Conservation (phyloP, 2,329 filamentous ascomycete genomes). For the Cryphonectria radicalis region DNA sequence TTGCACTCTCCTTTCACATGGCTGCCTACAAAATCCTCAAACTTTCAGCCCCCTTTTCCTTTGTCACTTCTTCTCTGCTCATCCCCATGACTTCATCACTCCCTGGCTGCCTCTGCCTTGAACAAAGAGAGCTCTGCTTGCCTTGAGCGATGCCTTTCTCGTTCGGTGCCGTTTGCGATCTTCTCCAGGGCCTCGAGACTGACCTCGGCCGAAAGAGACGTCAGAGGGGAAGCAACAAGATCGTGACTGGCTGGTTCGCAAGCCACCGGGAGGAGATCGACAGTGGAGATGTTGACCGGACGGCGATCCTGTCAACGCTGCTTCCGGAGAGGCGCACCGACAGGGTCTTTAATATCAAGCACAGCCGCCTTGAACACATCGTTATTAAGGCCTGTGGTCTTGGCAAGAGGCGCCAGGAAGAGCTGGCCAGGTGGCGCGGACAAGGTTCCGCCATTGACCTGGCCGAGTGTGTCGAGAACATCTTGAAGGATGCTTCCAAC, state of each 20-base stretch:
- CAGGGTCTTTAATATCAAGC: conserved; percentile 74
- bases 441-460: conserved; percentile 67
- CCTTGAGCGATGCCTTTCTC: conserved; percentile 60
- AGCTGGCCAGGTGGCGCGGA: conserved; percentile 65
- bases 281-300: conserved; percentile 57
- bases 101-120: background rate
- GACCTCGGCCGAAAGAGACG: conserved; percentile 40
- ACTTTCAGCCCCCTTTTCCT: background rate
- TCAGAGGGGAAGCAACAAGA: conserved; percentile 38
- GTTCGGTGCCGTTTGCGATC: conserved; percentile 73
- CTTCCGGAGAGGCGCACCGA: conserved; percentile 78
- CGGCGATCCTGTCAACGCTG: conserved; percentile 74
- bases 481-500: conserved; percentile 63
- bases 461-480: conserved; percentile 69
- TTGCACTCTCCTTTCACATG: conserved; percentile 5
- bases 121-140: background rate
- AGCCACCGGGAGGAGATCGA: conserved; percentile 63
- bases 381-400: conserved; percentile 70
- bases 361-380: conserved; percentile 64
- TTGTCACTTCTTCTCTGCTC: conserved; percentile 4
- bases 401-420: conserved; percentile 60
- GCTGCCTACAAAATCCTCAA: conserved; percentile 2
- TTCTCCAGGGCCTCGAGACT: conserved; percentile 70
- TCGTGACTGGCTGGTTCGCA: conserved; percentile 70
- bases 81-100: background rate